Evolutionary conservation across 371 early-diverging fungal species (phyloP).

Genomic region (Saksenaea oblongispora): DNA sequence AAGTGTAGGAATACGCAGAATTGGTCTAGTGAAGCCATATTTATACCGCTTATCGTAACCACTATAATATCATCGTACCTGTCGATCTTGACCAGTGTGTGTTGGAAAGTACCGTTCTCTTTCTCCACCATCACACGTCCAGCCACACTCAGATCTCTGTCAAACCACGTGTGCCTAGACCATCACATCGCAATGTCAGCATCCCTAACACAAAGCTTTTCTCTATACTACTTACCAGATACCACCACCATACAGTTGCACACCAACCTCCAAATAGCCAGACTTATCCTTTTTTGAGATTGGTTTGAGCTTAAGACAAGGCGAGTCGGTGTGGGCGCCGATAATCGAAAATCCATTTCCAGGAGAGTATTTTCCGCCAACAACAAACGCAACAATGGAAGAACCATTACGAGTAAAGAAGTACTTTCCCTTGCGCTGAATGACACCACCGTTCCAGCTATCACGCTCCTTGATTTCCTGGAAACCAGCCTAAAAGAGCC

Average conservation of each 20-base stretch:
- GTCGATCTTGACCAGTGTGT: conserved; percentile 76
- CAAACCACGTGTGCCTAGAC: conserved; percentile 97
- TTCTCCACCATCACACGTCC: conserved; percentile 91
- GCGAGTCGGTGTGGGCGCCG: conserved; percentile 97
- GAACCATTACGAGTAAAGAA: conserved; percentile 94
- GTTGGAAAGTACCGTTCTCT: conserved; percentile 65
- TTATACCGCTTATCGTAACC: background rate
- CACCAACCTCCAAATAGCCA: conserved; percentile 91
- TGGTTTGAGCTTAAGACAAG: conserved; percentile 97
- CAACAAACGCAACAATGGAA: conserved; percentile 90
- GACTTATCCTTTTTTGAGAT: conserved; percentile 81
- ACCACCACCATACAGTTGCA: conserved; percentile 93
- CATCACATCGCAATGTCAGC: background rate
- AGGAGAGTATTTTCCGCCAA: conserved; percentile 83
- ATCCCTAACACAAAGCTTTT: background rate
- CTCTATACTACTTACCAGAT: conserved; percentile 67
- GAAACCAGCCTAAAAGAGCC: conserved; percentile 63
- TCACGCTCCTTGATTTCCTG: conserved; percentile 85
- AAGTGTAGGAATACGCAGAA: conserved; percentile 93
- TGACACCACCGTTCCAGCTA: conserved; percentile 67
- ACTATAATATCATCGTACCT: conserved; percentile 39
- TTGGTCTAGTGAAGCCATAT: conserved; percentile 53
- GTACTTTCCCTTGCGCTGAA: conserved; percentile 85
- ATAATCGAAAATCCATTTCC: conserved; percentile 89
- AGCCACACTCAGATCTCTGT: conserved; percentile 93